phyloP scores from a whole-genome alignment of 805 yeast species.

The Saccharomycopsis sp. region DNA sequence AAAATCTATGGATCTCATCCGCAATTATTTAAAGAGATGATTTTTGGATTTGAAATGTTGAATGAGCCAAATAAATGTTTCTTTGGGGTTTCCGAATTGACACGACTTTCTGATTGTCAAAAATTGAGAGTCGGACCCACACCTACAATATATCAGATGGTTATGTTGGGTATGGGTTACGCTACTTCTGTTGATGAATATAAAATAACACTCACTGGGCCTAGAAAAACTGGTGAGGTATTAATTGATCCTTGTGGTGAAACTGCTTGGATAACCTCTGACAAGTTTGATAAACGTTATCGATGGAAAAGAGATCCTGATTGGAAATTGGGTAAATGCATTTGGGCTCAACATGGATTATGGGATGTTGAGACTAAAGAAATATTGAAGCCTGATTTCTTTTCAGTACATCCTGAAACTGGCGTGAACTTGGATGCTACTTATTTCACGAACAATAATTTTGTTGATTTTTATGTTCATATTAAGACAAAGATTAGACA shows the following conservation, averaged over 20 bases:
- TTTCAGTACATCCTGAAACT: slow-evolving; percentile 33
- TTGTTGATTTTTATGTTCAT: slow-evolving; percentile 51
- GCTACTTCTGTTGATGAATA: slow-evolving; percentile 62
- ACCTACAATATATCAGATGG: slow-evolving; percentile 72
- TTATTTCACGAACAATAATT: slow-evolving; percentile 57
- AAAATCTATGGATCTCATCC: slow-evolving; percentile 36
- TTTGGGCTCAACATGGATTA: slow-evolving; percentile 74
- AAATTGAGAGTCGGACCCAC: slow-evolving; percentile 71
- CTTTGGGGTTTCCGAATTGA: slow-evolving; percentile 43
- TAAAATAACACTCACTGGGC: slow-evolving; percentile 68
- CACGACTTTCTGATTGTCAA: slow-evolving; percentile 47
- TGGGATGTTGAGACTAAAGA: slow-evolving; percentile 49
- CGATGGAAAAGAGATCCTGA: slow-evolving; percentile 57
- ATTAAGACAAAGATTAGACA: slow-evolving; percentile 45
- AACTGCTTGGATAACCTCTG: slow-evolving; percentile 58
- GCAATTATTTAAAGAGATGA: slow-evolving; percentile 38
- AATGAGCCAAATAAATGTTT: slow-evolving; percentile 83
- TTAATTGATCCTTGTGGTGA: slow-evolving; percentile 60
- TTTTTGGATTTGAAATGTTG: slow-evolving; percentile 75
- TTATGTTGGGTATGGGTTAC: slow-evolving; percentile 74
- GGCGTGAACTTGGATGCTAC: slow-evolving; percentile 39
- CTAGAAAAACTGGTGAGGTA: slow-evolving; percentile 52
- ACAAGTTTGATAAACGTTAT: slow-evolving; percentile 43
- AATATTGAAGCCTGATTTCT: slow-evolving; percentile 46
- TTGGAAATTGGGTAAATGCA: slow-evolving; percentile 73